phyloP scores from a whole-genome alignment of 345 rosid species.

The Sonneratia alba region DNA sequence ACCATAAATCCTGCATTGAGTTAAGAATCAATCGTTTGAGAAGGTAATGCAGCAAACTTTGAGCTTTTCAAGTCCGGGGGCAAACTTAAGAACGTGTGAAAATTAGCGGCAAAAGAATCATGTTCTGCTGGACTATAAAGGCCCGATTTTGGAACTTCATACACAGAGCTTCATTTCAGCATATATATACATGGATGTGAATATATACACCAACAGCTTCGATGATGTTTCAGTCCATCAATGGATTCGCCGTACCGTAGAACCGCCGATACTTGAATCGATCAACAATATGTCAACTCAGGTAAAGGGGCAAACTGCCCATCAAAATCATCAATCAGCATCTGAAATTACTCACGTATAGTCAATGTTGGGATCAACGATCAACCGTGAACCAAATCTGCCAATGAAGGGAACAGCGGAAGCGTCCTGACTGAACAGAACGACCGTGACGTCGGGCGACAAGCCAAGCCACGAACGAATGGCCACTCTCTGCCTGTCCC shows the following conservation, averaged over 20 bases:
- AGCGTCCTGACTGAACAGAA: slow-evolving; percentile 56
- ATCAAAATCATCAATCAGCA: neutral
- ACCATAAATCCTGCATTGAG: neutral
- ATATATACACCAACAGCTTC: neutral
- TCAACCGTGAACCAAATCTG: slow-evolving; percentile 45
- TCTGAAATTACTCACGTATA: slow-evolving; percentile 50
- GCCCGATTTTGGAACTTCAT: neutral
- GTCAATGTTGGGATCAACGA: slow-evolving; percentile 60
- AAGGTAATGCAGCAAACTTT: neutral
- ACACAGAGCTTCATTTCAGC: neutral
- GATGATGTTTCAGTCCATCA: neutral
- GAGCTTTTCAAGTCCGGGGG: neutral
- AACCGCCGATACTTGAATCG: neutral
- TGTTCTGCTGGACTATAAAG: neutral
- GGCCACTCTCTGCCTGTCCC: slow-evolving; percentile 36
- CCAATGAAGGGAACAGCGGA: slow-evolving; percentile 38
- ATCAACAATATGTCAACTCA: neutral
- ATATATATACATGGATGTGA: no score
- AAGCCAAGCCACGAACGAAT: slow-evolving; percentile 81
- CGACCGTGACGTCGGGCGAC: slow-evolving; percentile 52
- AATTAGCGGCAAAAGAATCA: neutral
- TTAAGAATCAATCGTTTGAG: neutral
- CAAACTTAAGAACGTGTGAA: neutral
- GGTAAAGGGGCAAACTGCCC: neutral
- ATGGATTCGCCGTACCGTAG: neutral